Evolutionary conservation across 1,284 basidiomycete genomes (phyloP).

Genomic region (Paramarasmius palmivorus): DNA sequence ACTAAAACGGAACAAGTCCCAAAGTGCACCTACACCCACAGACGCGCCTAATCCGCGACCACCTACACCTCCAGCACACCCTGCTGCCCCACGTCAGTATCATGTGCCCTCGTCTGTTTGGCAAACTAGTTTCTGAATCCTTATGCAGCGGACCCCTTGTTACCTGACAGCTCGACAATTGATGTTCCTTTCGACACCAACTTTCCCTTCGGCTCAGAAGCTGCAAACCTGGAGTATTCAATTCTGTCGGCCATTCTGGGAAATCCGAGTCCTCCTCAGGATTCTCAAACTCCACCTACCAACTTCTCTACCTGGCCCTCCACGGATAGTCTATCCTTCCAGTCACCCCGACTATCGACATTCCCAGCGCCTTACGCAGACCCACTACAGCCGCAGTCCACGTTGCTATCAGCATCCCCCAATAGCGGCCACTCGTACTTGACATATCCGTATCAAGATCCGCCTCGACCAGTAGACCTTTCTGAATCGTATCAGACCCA

Average conservation of each 20-base stretch:
- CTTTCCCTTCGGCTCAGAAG: conserved; percentile 80
- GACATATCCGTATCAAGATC: conserved; percentile 45
- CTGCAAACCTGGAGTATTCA: conserved; percentile 89
- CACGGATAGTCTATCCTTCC: conserved; percentile 38
- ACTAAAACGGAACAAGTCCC: conserved; percentile 56
- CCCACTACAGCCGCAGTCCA: conserved; percentile 37
- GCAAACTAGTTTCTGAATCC: conserved; percentile 14
- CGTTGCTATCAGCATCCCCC: conserved; percentile 21
- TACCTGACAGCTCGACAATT: conserved; percentile 61
- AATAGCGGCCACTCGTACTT: conserved; percentile 39
- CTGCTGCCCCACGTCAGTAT: conserved; percentile 27
- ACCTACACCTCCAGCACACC: conserved; percentile 17
- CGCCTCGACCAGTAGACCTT: conserved; percentile 29
- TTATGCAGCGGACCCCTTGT: conserved; percentile 46
- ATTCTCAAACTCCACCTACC: conserved; percentile 41
- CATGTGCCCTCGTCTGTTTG: conserved; percentile 2
- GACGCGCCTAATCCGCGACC: conserved; percentile 23
- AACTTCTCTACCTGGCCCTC: conserved; percentile 44
- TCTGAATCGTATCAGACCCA: conserved; percentile 30
- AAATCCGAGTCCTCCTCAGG: conserved; percentile 67
- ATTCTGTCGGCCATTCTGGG: conserved; percentile 90
- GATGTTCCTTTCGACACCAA: conserved; percentile 61
- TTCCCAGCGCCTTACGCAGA: conserved; percentile 36
- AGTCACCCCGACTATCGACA: conserved; percentile 36
- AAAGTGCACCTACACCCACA: conserved; percentile 18